phyloP scores from a whole-genome alignment of 108 stramenopile genomes.

The Pseudonitzschia delicatissima region DNA sequence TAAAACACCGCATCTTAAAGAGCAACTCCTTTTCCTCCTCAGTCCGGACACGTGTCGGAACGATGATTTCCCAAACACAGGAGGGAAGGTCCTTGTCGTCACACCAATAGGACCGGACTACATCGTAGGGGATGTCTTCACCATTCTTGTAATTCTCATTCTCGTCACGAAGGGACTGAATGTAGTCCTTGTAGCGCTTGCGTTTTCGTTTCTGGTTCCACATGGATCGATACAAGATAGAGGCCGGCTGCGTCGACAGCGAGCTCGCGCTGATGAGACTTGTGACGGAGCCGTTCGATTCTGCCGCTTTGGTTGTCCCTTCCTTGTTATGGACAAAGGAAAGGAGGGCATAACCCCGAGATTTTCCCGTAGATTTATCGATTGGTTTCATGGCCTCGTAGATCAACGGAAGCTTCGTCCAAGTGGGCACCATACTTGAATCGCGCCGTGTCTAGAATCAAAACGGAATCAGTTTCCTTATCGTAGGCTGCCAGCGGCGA shows the following conservation, averaged over 20 bases:
- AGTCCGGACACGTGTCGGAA: constrained; percentile 39
- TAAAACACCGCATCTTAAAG: neutral
- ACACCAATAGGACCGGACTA: constrained; percentile 61
- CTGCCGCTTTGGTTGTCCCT: neutral
- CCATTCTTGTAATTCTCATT: neutral
- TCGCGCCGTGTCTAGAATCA: constrained; percentile 82
- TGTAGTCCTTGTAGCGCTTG: constrained; percentile 45
- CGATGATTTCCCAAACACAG: constrained; percentile 58
- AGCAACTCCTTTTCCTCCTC: constrained; percentile 24
- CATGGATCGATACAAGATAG: constrained; percentile 63
- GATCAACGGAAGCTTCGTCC: constrained; percentile 62
- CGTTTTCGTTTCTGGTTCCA: constrained; percentile 44
- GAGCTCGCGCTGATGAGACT: neutral
- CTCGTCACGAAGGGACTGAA: neutral
- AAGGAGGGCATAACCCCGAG: constrained; percentile 79
- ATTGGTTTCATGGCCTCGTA: constrained; percentile 59
- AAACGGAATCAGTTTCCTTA: constrained; percentile 56
- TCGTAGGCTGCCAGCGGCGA: constrained; percentile 88
- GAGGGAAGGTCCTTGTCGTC: constrained; percentile 11
- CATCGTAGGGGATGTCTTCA: constrained; percentile 37
- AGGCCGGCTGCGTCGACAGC: constrained; percentile 38
- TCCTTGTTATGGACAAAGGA: constrained; percentile 34
- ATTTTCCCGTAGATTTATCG: constrained; percentile 68
- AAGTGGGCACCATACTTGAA: constrained; percentile 94
- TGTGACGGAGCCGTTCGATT: neutral